phyloP scores from a whole-genome alignment of 2,329 filamentous ascomycete genomes.

The Sporothrix curviconia region DNA sequence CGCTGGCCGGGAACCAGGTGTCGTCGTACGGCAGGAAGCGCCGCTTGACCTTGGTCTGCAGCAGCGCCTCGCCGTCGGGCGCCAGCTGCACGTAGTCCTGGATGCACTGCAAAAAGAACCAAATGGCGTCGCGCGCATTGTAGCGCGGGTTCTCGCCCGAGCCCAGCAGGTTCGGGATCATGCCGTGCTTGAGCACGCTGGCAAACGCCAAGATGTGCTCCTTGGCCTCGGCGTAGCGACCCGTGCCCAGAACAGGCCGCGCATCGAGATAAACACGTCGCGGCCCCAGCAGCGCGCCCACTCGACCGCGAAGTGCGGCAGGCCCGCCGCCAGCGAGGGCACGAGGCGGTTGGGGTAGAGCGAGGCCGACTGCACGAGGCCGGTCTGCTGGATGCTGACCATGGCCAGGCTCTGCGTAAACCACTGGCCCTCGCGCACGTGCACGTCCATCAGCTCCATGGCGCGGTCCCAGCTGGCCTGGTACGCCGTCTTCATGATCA shows the following conservation, averaged over 20 bases:
- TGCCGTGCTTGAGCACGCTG: slow-evolving; percentile 93
- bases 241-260: slow-evolving; percentile 86
- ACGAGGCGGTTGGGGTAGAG: slow-evolving; percentile 80
- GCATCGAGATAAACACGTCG: slow-evolving; percentile 92
- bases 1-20: slow-evolving; percentile 80
- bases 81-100: slow-evolving; percentile 85
- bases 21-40: slow-evolving; percentile 94
- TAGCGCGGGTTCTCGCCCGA: slow-evolving; percentile 82
- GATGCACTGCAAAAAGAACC: slow-evolving; percentile 95
- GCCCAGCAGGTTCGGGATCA: slow-evolving; percentile 91
- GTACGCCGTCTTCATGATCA: slow-evolving; percentile 83
- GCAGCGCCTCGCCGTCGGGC: slow-evolving; percentile 65
- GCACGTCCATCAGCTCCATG: slow-evolving; percentile 70
- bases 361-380: slow-evolving; percentile 82
- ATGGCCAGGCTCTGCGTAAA: slow-evolving; percentile 85
- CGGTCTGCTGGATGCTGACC: slow-evolving; percentile 87
- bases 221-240: slow-evolving; percentile 78
- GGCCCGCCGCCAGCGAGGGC: slow-evolving; percentile 80
- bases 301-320: slow-evolving; percentile 87
- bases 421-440: slow-evolving; percentile 73
- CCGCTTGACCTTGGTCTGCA: slow-evolving; percentile 71
- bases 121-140: slow-evolving; percentile 92
- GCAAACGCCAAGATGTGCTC: slow-evolving; percentile 94
- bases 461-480: slow-evolving; percentile 72
- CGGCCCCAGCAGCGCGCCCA: slow-evolving; percentile 98